These are phyloP conservation scores for Chlorella ohadii DNA, from an alignment of 139 green algal species.

Conservation along the genomic window DNA sequence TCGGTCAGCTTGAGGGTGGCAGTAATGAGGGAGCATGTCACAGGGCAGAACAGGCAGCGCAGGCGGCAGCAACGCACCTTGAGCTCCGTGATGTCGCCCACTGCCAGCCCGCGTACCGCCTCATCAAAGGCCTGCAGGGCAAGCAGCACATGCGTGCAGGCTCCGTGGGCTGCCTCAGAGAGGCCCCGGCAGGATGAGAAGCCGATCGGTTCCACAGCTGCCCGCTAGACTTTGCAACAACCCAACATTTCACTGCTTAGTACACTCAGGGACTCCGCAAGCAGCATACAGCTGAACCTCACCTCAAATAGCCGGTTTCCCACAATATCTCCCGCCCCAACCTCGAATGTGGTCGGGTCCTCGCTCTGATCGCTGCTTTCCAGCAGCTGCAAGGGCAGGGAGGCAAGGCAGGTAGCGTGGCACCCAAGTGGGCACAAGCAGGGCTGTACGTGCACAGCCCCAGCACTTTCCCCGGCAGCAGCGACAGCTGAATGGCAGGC, in stretches of 20 bases:
- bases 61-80: conserved; percentile 57
- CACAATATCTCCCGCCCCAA: conserved; percentile 84
- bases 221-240: neutral
- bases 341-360: conserved; percentile 84
- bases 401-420: neutral
- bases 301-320: conserved; percentile 82
- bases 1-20: too few species aligned
- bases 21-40: too few species aligned
- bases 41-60: too few species aligned
- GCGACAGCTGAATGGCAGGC: neutral
- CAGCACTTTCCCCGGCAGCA: too few species aligned
- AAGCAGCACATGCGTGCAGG: too few species aligned
- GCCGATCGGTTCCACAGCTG: too few species aligned
- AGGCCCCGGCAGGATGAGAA: too few species aligned
- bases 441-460: too few species aligned
- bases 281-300: neutral
- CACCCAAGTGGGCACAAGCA: too few species aligned
- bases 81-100: conserved; percentile 64
- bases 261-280: too few species aligned
- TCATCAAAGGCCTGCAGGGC: conserved; percentile 83
- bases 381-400: conserved; percentile 33
- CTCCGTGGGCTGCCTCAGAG: too few species aligned
- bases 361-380: conserved; percentile 52
- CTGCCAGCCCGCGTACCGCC: conserved; percentile 74
- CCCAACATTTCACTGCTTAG: neutral